Evolutionary conservation across 1,284 basidiomycete genomes (phyloP), one percentile per base, ranked within the genome.

Genomic region (Porogramme epimiltina): DNA sequence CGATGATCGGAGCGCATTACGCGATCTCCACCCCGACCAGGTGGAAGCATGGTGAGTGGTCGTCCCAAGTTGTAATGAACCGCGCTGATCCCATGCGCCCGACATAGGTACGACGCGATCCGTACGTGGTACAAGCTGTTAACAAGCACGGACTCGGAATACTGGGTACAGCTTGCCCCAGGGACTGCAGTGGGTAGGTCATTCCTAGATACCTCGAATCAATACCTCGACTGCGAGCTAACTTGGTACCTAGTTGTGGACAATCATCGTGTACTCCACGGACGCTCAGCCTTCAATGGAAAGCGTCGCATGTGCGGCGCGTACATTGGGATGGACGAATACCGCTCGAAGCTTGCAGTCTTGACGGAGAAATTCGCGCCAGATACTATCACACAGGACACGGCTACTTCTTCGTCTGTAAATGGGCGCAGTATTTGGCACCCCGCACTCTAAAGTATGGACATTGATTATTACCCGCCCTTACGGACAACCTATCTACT

Each of bases 201-300:
- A 91, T 91, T 62, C 64, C 89, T 78, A 2, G 20, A 9, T 51
- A 41, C 11, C 26, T 26, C 44, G 45, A 19, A 11, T 11, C 26
- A 25, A 31, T 46, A n/a, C 33, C 20, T 33, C 19, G 16, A 19
- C 45, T 18, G 45, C 1, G 22, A 44, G 39, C 31, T 48, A 40
- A 45, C 45, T 22, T 26, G 40, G 40, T 48, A 43, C 43, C 45
- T 62, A 92, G 91, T 95, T 33, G 82, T 97, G 47, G 91, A 99
- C 71, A 98, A 99, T 66, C 92, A 97, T 69, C 84, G 96, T 11
- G 93, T 98, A 3, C 75, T 99, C 47, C 97, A 98, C 61, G 96
- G 96, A 5, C 86, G 96, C 8, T 91, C 93, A 0, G 82, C 86
- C 0, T 99, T 98, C 66, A 82, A 84, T 2, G 96, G 97, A 3